Percentiles rank a stretch among this genome's conserved stretches.
Conservation (phyloP, 1,139 yeast genomes). For the Hanseniaspora sp. region DNA sequence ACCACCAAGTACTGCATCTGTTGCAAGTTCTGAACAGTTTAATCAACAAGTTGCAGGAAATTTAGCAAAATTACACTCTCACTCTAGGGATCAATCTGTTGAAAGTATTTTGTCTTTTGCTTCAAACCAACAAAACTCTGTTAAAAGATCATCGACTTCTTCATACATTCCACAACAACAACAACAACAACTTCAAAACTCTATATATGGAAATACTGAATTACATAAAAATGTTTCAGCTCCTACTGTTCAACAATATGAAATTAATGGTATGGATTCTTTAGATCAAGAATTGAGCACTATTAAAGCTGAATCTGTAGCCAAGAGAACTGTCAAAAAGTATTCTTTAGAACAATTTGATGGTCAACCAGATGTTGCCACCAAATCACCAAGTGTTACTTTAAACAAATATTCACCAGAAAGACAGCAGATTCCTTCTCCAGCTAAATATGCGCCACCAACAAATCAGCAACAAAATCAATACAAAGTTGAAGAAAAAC, state of each 20-base stretch:
- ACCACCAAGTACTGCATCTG: constrained; percentile 11
- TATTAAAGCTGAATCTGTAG: background rate
- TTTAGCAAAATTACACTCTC: constrained; percentile 15
- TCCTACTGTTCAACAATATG: background rate
- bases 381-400: background rate
- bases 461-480: background rate
- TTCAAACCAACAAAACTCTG: constrained; percentile 2
- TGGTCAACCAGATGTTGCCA: background rate
- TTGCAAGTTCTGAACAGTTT: constrained; percentile 15
- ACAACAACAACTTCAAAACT: background rate
- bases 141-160: background rate
- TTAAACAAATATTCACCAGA: constrained; percentile 6
- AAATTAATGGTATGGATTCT: background rate
- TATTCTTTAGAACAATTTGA: background rate
- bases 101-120: constrained; percentile 13
- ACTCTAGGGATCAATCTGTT: constrained; percentile 14
- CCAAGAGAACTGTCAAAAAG: background rate
- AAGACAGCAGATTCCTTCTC: background rate
- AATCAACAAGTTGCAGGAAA: constrained; percentile 11
- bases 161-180: background rate
- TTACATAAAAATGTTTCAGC: background rate
- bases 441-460: background rate
- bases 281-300: background rate
- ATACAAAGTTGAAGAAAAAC: background rate
- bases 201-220: background rate